Conservation (phyloP, 345 rosid species). For the Carallia brachiata region DNA sequence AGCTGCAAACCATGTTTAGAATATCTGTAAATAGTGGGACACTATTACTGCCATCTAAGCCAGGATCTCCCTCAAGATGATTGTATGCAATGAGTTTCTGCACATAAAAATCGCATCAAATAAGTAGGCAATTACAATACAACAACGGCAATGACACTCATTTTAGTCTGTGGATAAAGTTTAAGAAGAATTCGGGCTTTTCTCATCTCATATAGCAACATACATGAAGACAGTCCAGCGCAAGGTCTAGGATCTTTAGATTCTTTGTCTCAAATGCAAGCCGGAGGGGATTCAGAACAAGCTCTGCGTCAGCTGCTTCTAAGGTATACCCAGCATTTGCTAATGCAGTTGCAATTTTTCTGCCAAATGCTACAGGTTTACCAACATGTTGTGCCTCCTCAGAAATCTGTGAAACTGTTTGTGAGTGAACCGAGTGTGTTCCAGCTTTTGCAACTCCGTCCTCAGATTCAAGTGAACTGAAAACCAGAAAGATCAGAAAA, state of each 20-base stretch:
- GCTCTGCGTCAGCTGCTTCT: constrained; percentile 77
- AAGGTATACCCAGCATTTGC: constrained; percentile 83
- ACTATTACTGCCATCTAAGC: constrained; percentile 86
- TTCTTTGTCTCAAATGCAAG: constrained; percentile 93
- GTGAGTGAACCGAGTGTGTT: constrained; percentile 38
- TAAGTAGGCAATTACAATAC: constrained; percentile 10
- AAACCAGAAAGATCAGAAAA: constrained; percentile 9
- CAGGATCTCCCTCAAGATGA: constrained; percentile 97
- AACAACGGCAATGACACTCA: constrained; percentile 5
- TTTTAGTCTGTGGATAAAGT: background rate
- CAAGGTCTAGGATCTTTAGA: constrained; percentile 80
- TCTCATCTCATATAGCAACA: constrained; percentile 9
- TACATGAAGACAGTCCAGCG: constrained; percentile 99
- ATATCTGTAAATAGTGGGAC: constrained; percentile 77
- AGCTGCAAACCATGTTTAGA: constrained; percentile 82
- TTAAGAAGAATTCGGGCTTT: constrained; percentile 12
- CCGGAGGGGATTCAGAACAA: constrained; percentile 87
- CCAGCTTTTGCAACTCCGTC: constrained; percentile 36
- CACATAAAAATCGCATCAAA: constrained; percentile 20
- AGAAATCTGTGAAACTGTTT: constrained; percentile 29
- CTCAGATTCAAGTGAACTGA: constrained; percentile 61
- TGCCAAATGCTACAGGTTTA: constrained; percentile 30
- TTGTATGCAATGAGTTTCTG: constrained; percentile 98
- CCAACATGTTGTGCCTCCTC: constrained; percentile 40
- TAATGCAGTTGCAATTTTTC: constrained; percentile 53